Percentiles rank a stretch among this genome's conserved stretches.
Conservation (phyloP, 768 basidiomycete species). For the Kwoniella dendrophila region DNA sequence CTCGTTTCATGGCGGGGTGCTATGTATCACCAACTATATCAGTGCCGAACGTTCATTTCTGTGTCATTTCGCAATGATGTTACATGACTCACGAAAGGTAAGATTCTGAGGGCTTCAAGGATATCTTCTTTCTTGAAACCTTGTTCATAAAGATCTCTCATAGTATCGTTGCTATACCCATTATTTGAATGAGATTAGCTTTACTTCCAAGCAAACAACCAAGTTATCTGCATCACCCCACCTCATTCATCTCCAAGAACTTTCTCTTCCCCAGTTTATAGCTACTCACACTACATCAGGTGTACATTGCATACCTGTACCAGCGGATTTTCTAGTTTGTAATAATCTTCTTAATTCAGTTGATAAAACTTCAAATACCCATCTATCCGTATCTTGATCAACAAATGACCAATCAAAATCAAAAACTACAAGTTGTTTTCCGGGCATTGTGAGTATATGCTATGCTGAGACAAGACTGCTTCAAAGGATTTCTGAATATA, state of each 20-base stretch:
- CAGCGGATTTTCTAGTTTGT: slow-evolving; percentile 64
- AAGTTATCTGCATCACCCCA: background rate
- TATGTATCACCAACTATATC: slow-evolving; percentile 53
- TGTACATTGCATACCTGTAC: slow-evolving; percentile 68
- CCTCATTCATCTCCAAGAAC: background rate
- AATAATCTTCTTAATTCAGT: slow-evolving; percentile 81
- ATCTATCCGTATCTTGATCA: slow-evolving; percentile 96
- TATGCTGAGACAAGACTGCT: too few species aligned
- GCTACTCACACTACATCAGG: slow-evolving; percentile 81
- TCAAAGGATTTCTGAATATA: too few species aligned
- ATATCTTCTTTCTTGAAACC: slow-evolving; percentile 75
- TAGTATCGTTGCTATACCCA: slow-evolving; percentile 48
- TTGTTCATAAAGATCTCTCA: slow-evolving; percentile 70
- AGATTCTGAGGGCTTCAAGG: slow-evolving; percentile 70
- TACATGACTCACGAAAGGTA: slow-evolving; percentile 79
- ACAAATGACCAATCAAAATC: slow-evolving; percentile 89
- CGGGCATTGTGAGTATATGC: slow-evolving; percentile 27
- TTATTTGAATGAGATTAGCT: background rate
- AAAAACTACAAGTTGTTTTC: slow-evolving; percentile 77
- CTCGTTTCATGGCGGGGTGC: slow-evolving; percentile 97
- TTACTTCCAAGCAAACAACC: too few species aligned
- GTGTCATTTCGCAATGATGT: background rate
- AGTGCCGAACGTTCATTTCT: background rate
- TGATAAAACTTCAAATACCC: slow-evolving; percentile 73
- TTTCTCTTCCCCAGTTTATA: background rate